phyloP scores from a whole-genome alignment of 176 grass and related monocot genomes.

The Oropetium thomaeum region DNA sequence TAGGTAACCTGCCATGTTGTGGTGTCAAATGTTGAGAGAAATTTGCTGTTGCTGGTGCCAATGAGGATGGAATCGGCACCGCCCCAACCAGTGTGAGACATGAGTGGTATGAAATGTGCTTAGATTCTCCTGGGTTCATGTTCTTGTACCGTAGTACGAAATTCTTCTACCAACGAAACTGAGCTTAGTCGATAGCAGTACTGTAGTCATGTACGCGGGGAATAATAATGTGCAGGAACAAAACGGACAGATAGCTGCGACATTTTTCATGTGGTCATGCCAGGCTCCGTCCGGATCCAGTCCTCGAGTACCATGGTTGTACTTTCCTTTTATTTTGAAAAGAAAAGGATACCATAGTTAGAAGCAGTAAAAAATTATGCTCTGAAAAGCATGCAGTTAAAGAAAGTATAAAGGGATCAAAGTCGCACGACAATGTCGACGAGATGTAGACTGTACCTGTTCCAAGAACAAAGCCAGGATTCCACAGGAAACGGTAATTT shows the following conservation, averaged over 20 bases:
- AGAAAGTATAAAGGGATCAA: conserved; percentile 40
- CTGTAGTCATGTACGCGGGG: not conserved
- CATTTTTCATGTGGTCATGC: conserved; percentile 11
- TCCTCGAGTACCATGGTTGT: not conserved
- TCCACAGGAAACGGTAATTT: conserved; percentile 21
- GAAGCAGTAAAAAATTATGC: conserved; percentile 21
- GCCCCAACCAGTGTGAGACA: not conserved
- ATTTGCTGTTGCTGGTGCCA: conserved; percentile 8
- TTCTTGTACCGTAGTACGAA: conserved; percentile 20
- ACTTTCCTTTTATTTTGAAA: not conserved
- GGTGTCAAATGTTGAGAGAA: conserved; percentile 10
- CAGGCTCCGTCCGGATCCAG: not conserved
- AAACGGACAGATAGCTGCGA: not conserved
- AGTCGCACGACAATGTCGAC: not conserved
- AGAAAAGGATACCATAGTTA: not conserved
- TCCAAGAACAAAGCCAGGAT: conserved; percentile 4
- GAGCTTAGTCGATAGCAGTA: conserved; percentile 2
- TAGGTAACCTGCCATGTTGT: not conserved
- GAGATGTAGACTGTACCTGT: not conserved
- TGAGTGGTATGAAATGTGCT: not conserved
- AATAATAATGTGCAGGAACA: conserved; percentile 29
- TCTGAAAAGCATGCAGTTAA: conserved; percentile 34
- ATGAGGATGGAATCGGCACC: not conserved
- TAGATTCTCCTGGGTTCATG: conserved; percentile 11
- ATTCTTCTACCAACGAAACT: conserved; percentile 33